Evolutionary conservation across 768 basidiomycete species (phyloP).

Genomic region (Lepiota venenata): DNA sequence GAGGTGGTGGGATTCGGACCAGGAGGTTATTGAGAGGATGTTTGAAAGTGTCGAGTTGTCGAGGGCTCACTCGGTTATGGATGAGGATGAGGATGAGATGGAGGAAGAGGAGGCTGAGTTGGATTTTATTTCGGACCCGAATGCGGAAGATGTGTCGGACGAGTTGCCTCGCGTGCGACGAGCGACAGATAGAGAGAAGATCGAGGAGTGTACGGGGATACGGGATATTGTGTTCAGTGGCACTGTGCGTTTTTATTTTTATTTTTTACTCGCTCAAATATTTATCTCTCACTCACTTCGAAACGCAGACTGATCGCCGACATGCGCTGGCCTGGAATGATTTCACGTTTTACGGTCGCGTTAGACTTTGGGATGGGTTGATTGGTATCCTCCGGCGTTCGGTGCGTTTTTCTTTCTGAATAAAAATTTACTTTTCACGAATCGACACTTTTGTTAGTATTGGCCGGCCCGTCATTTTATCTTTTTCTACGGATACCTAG

Average conservation of each 20-base stretch:
- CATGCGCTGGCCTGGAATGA: conserved; percentile 47
- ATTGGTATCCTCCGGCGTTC: conserved; percentile 47
- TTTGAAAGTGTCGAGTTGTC: conserved; percentile 14
- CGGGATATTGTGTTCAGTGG: conserved; percentile 61
- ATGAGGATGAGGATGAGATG: conserved; percentile 20
- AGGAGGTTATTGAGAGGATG: conserved; percentile 13
- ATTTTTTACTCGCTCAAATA: conserved; percentile 3
- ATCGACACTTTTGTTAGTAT: neutral
- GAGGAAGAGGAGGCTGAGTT: conserved; percentile 29
- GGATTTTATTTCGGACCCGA: conserved; percentile 16
- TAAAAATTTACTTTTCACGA: too few species aligned
- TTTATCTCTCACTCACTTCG: neutral
- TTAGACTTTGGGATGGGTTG: conserved; percentile 58
- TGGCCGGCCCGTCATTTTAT: conserved; percentile 22
- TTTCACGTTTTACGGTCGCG: conserved; percentile 48
- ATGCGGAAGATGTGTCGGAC: conserved; percentile 5
- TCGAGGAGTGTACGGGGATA: conserved; percentile 47
- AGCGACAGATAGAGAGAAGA: conserved; percentile 18
- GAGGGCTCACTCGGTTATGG: conserved; percentile 11
- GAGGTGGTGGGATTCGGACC: conserved; percentile 11
- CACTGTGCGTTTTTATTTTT: conserved; percentile 41
- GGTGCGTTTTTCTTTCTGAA: conserved; percentile 18
- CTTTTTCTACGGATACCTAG: conserved; percentile 71
- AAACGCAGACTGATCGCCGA: conserved; percentile 42
- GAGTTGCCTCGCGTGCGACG: conserved; percentile 14